These are phyloP conservation scores for Stereum hirsutum DNA, from an alignment of 1,284 basidiomycete species.

Conservation along the genomic window DNA sequence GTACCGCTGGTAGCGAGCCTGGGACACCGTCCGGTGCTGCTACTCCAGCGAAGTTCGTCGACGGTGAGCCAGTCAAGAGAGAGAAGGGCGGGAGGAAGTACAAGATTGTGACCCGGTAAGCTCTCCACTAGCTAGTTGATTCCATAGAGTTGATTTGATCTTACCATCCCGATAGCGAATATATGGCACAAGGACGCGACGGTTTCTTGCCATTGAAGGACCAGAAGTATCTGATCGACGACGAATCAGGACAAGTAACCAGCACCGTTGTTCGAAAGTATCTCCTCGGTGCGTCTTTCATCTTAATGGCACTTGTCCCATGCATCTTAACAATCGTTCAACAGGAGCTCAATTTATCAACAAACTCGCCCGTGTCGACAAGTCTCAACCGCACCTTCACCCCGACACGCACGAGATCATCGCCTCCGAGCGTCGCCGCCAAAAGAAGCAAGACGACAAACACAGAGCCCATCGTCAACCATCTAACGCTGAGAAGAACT, in stretches of 20 bases:
- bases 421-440: constrained; percentile 7
- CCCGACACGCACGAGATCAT: constrained; percentile 30
- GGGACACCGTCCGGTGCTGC: constrained; percentile 27
- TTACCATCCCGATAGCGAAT: too few species aligned
- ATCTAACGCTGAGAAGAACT: constrained; percentile 26
- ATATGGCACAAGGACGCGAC: constrained; percentile 74
- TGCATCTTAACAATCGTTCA: neutral
- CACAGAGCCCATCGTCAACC: constrained; percentile 11
- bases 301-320: neutral
- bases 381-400: constrained; percentile 10
- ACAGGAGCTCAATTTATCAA: constrained; percentile 59
- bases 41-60: constrained; percentile 26
- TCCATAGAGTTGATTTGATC: too few species aligned
- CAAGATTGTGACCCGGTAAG: constrained; percentile 70
- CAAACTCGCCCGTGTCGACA: constrained; percentile 7
- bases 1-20: constrained; percentile 4
- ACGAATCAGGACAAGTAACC: constrained; percentile 80
- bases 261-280: constrained; percentile 80
- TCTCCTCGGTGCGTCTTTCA: constrained; percentile 55
- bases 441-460: neutral
- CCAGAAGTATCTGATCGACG: constrained; percentile 67
- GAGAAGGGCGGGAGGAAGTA: constrained; percentile 53
- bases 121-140: too few species aligned
- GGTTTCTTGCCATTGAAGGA: constrained; percentile 70
- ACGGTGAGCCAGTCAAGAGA: constrained; percentile 47